phyloP scores from a whole-genome alignment of 148 eudicot species.

The Rhododendron ovatum region DNA sequence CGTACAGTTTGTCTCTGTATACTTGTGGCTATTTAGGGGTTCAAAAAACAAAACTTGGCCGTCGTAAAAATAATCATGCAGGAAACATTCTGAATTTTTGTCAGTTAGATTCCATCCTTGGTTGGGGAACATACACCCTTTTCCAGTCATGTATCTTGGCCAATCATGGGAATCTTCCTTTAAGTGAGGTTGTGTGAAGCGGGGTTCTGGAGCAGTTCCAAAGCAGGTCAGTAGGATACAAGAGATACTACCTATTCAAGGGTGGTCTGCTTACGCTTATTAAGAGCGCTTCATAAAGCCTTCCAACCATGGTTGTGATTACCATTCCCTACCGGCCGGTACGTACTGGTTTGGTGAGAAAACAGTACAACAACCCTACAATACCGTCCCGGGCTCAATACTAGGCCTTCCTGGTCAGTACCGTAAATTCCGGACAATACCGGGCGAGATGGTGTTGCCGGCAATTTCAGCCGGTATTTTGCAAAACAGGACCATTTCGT shows the following conservation, averaged over 20 bases:
- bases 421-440: too few species aligned
- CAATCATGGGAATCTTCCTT: not conserved
- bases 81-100: not conserved
- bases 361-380: too few species aligned
- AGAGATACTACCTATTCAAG: not conserved
- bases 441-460: too few species aligned
- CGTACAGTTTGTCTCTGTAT: not conserved
- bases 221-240: not conserved
- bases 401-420: too few species aligned
- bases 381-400: too few species aligned
- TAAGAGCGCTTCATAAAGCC: not conserved
- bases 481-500: too few species aligned
- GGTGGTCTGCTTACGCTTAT: not conserved
- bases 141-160: not conserved
- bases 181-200: not conserved
- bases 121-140: not conserved
- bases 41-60: not conserved
- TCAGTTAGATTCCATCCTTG: not conserved
- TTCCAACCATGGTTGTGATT: not conserved
- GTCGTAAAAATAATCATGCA: not conserved
- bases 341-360: too few species aligned
- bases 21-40: not conserved
- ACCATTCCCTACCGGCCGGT: too few species aligned
- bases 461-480: too few species aligned
- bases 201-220: not conserved